A percentile compares a stretch with the other conserved stretches of the same genome.
phyloP scores from a whole-genome alignment of 257 asterid genomes.

The Fraxinus americana region DNA sequence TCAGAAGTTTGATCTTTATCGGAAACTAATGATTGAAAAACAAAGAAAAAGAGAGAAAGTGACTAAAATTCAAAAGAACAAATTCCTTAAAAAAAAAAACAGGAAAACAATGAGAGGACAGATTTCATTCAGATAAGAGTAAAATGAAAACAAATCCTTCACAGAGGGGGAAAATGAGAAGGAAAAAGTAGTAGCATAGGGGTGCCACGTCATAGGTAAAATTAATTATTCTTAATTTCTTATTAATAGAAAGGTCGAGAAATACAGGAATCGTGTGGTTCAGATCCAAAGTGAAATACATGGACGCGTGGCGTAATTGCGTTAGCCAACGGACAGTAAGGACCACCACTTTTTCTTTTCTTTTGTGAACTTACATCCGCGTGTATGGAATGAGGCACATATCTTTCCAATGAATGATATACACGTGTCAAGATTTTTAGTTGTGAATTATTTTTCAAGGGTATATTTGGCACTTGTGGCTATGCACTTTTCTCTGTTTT shows the following conservation, averaged over 20 bases:
- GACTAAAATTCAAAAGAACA: neutral
- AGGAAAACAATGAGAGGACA: neutral
- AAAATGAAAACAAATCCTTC: neutral
- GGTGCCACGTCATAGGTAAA: neutral
- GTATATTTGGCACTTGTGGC: neutral
- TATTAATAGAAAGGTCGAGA: neutral
- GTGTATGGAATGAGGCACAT: neutral
- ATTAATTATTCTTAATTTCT: too few relatives aligned
- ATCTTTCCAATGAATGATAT: neutral
- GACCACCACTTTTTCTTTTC: neutral
- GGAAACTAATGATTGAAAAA: conserved; percentile 19
- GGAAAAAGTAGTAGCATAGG: neutral
- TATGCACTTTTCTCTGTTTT: neutral
- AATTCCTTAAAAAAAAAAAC: neutral
- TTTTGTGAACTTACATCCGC: neutral
- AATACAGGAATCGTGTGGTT: neutral
- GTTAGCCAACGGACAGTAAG: neutral
- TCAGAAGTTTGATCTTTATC: conserved; percentile 30
- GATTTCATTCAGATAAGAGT: neutral
- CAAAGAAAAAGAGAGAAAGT: neutral
- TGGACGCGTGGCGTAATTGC: neutral
- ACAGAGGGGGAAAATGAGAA: neutral
- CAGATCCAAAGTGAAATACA: neutral
- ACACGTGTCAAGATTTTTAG: neutral
- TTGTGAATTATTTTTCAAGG: neutral